Evolutionary conservation across 345 rosid genomes (phyloP).

Genomic region (Citrus hindsii): DNA sequence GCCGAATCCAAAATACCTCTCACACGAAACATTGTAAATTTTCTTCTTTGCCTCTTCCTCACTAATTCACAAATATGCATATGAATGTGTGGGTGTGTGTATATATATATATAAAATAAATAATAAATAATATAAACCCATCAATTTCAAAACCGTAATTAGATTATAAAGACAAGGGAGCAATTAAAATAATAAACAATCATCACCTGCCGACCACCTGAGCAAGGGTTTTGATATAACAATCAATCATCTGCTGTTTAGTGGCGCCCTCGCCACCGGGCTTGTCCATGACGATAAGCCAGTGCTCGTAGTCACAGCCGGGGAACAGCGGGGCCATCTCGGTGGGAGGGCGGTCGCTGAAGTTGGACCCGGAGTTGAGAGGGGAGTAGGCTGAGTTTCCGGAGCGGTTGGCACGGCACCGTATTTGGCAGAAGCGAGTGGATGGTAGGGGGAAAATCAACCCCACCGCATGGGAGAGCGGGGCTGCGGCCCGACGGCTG

Average conservation of each 20-base stretch:
- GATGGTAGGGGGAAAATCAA: conserved; percentile 15
- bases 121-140: background rate
- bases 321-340: conserved; percentile 96
- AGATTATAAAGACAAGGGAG: no score
- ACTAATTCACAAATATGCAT: conserved; percentile 26
- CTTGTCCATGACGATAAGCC: conserved; percentile 97
- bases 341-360: conserved; percentile 90
- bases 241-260: conserved; percentile 95
- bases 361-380: conserved; percentile 80
- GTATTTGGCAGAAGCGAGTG: conserved; percentile 46
- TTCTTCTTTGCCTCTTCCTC: conserved; percentile 91
- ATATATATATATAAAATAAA: background rate
- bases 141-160: background rate
- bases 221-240: conserved; percentile 77
- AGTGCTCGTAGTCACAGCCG: conserved; percentile 91
- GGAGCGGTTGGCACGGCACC: conserved; percentile 73
- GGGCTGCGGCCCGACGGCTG: conserved; percentile 39
- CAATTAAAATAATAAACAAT: background rate
- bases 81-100: no score
- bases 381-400: conserved; percentile 81
- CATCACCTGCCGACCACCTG: conserved; percentile 72
- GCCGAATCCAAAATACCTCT: conserved; percentile 93
- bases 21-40: conserved; percentile 95
- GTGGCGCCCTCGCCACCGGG: conserved; percentile 86
- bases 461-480: conserved; percentile 24